Evolutionary conservation across 352 stramenopile species (phyloP).

Genomic region (Pythium periplocum): DNA sequence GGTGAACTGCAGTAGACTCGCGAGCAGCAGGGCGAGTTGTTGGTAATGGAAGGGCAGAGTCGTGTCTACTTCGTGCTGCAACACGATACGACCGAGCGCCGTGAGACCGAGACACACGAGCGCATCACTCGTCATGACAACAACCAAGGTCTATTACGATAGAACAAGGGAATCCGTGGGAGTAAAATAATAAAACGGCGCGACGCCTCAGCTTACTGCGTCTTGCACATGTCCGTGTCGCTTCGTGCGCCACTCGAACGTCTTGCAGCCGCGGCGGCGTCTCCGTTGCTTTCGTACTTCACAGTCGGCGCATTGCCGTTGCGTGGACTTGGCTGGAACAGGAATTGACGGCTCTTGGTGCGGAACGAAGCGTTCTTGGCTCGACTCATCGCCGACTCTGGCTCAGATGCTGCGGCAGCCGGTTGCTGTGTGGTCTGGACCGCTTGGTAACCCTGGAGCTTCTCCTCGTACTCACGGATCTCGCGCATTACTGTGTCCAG

Average conservation of each 20-base stretch:
- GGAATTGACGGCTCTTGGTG: constrained; percentile 32
- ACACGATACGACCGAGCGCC: constrained; percentile 32
- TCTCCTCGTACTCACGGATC: constrained; percentile 22
- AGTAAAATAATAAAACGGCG: too few relatives aligned
- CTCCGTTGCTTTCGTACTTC: too few relatives aligned
- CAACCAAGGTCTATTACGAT: not conserved
- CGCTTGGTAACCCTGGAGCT: constrained; percentile 28
- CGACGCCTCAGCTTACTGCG: constrained; percentile 4
- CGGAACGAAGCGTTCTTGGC: constrained; percentile 2
- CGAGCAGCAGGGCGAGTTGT: constrained; percentile 42
- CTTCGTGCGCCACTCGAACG: constrained; percentile 13
- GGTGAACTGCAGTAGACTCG: constrained; percentile 56
- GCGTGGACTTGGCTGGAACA: constrained; percentile 15
- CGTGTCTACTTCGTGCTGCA: constrained; percentile 41
- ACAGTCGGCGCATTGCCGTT: too few relatives aligned
- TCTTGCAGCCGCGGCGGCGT: not conserved
- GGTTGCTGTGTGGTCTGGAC: constrained; percentile 13
- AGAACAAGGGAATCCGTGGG: too few relatives aligned
- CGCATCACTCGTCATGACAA: not conserved
- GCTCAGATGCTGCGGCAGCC: too few relatives aligned
- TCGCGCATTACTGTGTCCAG: constrained; percentile 22
- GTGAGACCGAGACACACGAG: constrained; percentile 48
- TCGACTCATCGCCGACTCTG: too few relatives aligned
- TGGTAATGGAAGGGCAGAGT: constrained; percentile 35
- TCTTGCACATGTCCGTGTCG: constrained; percentile 33